Percentiles rank a stretch among this genome's conserved stretches.
Evolutionary conservation across 1,139 yeast genomes (phyloP).

Genomic region (Arxiozyma heterogenica): DNA sequence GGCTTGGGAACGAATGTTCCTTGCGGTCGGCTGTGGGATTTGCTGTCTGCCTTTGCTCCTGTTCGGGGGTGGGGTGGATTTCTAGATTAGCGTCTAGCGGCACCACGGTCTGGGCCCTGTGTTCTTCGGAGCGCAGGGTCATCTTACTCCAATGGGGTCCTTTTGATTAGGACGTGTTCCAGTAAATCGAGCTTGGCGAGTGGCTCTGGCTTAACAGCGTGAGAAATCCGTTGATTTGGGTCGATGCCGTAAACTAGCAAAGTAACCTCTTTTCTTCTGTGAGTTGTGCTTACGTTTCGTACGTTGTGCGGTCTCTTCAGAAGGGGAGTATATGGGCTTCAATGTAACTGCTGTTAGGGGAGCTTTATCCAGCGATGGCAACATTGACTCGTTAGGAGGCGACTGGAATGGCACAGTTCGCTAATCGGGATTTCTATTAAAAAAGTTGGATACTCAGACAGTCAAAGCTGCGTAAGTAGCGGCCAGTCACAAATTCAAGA

Average conservation of each 20-base stretch:
- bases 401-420: conserved; percentile 34
- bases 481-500: not conserved
- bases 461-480: not conserved
- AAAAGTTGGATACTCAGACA: conserved; percentile 1
- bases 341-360: conserved; percentile 35
- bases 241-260: conserved; percentile 24
- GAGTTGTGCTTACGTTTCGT: too few relatives aligned
- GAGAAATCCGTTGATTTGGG: conserved; percentile 29
- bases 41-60: conserved; percentile 12
- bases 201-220: conserved; percentile 15
- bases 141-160: not conserved
- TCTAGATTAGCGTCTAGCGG: conserved; percentile 1
- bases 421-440: conserved; percentile 5
- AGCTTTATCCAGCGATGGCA: conserved; percentile 37
- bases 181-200: conserved; percentile 36
- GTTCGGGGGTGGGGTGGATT: not conserved
- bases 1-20: conserved; percentile 27
- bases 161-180: conserved; percentile 29
- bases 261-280: conserved; percentile 7
- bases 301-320: not conserved
- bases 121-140: not conserved
- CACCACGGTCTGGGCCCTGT: conserved; percentile 6
- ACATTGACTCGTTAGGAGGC: conserved; percentile 37
- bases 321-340: conserved; percentile 8
- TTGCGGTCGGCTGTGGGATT: conserved; percentile 25